phyloP scores from a whole-genome alignment of 495 filamentous ascomycete genomes.

The Penicillium waksmanii region DNA sequence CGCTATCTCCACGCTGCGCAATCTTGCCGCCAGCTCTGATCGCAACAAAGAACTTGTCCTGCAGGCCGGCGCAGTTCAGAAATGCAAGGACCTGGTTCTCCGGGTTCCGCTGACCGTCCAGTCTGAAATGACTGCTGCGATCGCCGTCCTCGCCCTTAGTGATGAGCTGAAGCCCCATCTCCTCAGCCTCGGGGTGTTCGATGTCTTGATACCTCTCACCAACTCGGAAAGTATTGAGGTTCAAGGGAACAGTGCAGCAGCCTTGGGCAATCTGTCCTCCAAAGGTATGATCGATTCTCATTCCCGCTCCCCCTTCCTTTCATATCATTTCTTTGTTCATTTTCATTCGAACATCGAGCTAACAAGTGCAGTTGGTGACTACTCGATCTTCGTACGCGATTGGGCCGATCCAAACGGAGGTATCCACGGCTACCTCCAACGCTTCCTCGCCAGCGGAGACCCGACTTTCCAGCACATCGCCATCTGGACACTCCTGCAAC shows the following conservation, averaged over 20 bases:
- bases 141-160: constrained; percentile 94
- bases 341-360: constrained; percentile 8
- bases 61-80: constrained; percentile 95
- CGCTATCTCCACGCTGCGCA: constrained; percentile 94
- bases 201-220: constrained; percentile 93
- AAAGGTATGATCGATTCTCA: constrained; percentile 68
- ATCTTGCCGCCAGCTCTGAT: constrained; percentile 94
- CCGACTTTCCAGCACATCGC: constrained; percentile 99
- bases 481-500: constrained; percentile 95
- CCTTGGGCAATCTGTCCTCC: constrained; percentile 91
- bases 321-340: background rate
- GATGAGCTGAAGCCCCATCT: constrained; percentile 94
- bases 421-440: constrained; percentile 90
- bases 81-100: constrained; percentile 95
- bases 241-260: constrained; percentile 96
- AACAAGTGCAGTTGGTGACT: constrained; percentile 77
- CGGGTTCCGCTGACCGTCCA: constrained; percentile 93
- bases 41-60: constrained; percentile 95
- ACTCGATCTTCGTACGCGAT: constrained; percentile 91
- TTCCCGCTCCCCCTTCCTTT: background rate
- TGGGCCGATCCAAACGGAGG: constrained; percentile 92
- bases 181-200: constrained; percentile 91
- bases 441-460: constrained; percentile 92
- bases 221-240: constrained; percentile 96
- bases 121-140: constrained; percentile 98